Evolutionary conservation across 2,329 filamentous ascomycete species (phyloP).

Genomic region (Ophiocordyceps camponoti-floridani): DNA sequence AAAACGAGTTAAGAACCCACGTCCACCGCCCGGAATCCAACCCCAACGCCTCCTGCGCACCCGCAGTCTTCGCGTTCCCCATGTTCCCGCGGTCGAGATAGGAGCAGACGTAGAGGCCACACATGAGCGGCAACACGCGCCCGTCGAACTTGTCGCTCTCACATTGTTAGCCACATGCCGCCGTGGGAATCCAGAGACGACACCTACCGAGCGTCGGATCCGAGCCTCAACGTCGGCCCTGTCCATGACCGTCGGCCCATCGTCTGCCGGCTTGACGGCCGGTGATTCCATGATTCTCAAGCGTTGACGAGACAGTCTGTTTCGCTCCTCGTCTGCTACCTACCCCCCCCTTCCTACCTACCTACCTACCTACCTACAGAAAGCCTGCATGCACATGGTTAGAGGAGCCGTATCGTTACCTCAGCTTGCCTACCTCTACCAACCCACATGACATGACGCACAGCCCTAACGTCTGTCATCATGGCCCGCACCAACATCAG

Average conservation of each 20-base stretch:
- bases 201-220: constrained; percentile 1
- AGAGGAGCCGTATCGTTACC: not conserved
- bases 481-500: not conserved
- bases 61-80: constrained; percentile 8
- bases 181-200: no score
- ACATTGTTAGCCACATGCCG: no score
- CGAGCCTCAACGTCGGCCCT: not conserved
- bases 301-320: not conserved
- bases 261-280: not conserved
- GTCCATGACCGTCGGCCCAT: not conserved
- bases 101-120: constrained; percentile 2
- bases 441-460: no score
- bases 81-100: constrained; percentile 5
- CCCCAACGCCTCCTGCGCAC: constrained; percentile 6
- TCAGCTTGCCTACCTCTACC: no score
- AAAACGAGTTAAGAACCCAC: constrained; percentile 10
- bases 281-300: not conserved
- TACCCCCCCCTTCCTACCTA: no score
- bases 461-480: not conserved
- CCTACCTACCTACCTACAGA: no score
- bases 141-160: constrained; percentile 1
- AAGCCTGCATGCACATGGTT: not conserved
- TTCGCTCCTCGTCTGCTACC: no score
- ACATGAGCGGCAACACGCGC: constrained; percentile 1
- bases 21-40: constrained; percentile 6